phyloP scores from a whole-genome alignment of 768 basidiomycete genomes.

The Trichaptum fuscoviolaceum region DNA sequence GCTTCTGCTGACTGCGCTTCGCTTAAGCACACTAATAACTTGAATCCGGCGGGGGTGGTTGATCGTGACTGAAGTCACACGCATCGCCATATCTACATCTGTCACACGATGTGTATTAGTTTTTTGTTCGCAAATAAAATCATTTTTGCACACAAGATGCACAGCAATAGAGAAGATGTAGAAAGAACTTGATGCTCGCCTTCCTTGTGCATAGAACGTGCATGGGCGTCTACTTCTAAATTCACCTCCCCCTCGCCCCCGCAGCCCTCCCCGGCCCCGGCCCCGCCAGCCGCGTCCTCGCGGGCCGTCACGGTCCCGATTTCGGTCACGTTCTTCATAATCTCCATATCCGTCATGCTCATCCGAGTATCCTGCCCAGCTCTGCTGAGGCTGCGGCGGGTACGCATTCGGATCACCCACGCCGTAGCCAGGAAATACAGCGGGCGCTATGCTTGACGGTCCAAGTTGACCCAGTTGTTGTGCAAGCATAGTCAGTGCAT shows the following conservation, averaged over 20 bases:
- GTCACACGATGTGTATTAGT: conserved; percentile 40
- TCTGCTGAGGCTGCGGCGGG: background rate
- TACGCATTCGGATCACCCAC: conserved; percentile 2
- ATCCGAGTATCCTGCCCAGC: conserved; percentile 5
- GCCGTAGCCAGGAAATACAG: background rate
- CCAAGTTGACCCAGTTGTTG: conserved; percentile 39
- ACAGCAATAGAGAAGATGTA: background rate
- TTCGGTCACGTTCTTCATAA: conserved; percentile 41
- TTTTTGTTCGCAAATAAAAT: conserved; percentile 22
- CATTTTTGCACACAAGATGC: conserved; percentile 9
- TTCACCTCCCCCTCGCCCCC: conserved; percentile 50
- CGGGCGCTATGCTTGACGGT: background rate
- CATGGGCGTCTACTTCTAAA: conserved; percentile 85
- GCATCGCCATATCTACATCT: conserved; percentile 88
- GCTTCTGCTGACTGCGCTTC: background rate
- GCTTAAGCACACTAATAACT: background rate
- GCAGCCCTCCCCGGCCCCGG: conserved; percentile 47
- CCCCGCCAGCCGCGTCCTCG: conserved; percentile 24
- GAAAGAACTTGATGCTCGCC: conserved; percentile 64
- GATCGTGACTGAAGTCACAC: conserved; percentile 78
- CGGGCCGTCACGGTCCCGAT: conserved; percentile 21
- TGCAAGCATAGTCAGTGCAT: conserved; percentile 34
- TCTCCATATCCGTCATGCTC: conserved; percentile 44
- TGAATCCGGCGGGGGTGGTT: background rate
- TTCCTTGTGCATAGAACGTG: conserved; percentile 88